Base-by-base conservation (phyloP, 1,139 yeast species). In the Debaryomyces sp. region DNA sequence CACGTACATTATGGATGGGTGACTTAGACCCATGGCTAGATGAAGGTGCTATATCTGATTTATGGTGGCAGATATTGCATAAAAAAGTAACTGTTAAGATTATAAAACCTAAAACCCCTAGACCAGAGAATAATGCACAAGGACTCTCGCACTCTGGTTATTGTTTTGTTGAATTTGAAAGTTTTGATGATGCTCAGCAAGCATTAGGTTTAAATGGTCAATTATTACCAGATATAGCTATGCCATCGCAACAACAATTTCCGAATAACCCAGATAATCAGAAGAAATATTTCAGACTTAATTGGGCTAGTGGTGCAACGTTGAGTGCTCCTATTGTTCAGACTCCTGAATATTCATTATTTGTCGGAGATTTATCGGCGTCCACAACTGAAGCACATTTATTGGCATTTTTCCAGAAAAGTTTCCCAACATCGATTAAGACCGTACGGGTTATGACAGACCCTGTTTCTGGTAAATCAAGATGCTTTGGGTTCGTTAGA, bases 301-400 rank as follows among this genome's bases (percentile, higher is more conserved):
- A 87, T 60, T 87, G 94, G 94, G 88, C 89, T 4, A 77, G 86
- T 41, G 85, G 88, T 27, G 85, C 86, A 10, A 81, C 84, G 3
- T 67, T 80, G 49, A 61, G 72, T n/a, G 78, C 82, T 2, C 82
- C 81, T 21, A 74, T 78, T 45, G 68, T 75, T 23, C 82, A 77
- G 50, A 65, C 77, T 15, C 78, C 79, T 1, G 89, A 84, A 57
- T 81, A 63, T 56, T 84, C 91, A 1, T 68, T 87, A 35, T 87
- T 87, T 69, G 92, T 87, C n/a, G 94, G 94, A 38, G 92, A 87
- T 64, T 70, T 87, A 54, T 82, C 89, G 1, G 89, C 89, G 17
- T 80, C 82, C 21, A 85, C 89, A 18, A 85, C 87, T 4, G 92
- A 87, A 59, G 85, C 87, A 17, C 85, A 83, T 57, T 66, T 87